Conservation (phyloP, 148 eudicot species). For the Polygonum aviculare region DNA sequence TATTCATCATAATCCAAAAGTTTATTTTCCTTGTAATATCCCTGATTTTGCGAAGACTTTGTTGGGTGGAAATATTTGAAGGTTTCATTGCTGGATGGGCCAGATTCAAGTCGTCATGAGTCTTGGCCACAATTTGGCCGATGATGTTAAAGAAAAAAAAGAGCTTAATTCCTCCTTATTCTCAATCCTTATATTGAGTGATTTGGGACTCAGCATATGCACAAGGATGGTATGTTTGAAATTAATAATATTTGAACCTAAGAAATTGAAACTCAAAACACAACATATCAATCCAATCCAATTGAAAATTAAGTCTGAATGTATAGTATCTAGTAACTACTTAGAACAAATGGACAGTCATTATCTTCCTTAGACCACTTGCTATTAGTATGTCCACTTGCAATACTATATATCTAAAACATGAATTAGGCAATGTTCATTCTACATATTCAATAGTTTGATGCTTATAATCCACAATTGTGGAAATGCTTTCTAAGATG, state of each 20-base stretch:
- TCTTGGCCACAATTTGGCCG: not conserved
- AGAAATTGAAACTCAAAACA: not conserved
- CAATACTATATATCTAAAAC: not conserved
- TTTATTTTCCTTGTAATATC: not conserved
- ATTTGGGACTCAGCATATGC: not conserved
- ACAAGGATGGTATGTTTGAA: no score
- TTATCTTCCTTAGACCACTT: not conserved
- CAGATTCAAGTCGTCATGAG: not conserved
- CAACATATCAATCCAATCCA: not conserved
- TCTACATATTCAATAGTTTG: not conserved
- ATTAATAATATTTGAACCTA: not conserved
- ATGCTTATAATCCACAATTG: not conserved
- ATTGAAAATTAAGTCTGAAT: not conserved
- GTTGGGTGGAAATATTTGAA: not conserved
- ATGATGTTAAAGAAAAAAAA: not conserved
- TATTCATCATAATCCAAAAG: not conserved
- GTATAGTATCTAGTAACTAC: not conserved
- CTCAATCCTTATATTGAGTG: not conserved
- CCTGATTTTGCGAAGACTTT: not conserved
- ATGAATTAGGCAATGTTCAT: not conserved
- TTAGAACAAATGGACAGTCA: not conserved
- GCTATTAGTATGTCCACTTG: not conserved
- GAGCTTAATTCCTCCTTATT: no score
- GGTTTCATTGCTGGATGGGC: not conserved
- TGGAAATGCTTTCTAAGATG: not conserved